Base-by-base conservation (phyloP, 768 basidiomycete genomes). In the Pluteus cervinus region DNA sequence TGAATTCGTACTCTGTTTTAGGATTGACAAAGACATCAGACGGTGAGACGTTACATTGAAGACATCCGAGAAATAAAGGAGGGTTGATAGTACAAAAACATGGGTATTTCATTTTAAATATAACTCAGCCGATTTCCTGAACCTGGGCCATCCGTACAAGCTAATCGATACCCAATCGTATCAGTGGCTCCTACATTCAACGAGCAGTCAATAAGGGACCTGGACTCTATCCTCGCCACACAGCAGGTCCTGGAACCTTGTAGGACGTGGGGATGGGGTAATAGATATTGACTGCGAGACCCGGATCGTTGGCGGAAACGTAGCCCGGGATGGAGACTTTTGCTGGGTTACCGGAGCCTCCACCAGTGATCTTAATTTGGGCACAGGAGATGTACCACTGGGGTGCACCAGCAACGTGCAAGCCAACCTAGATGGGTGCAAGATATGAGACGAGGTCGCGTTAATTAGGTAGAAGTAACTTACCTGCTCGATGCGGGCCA, bases 241-340 rank as follows among this genome's bases (percentile, higher is more conserved):
- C 52, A 14, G 43, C 21, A 2, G 54, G 54, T 36, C 56, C 56
- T 16, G 54, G 53, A 36, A 59, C 57, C 5, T 41, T 58, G 53
- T 61, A 66, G 9, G 56, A 45, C 21, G 56, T 63, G 14, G 26
- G 26, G 15, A 59, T 50, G 12, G 63, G 60, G 42, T 55, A 47
- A 48, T 69, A 70, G 39, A 69, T 65, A 52, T 71, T 61, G 44
- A 68, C 57, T 15, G 58, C 60, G 41, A 71, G 47, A 31, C 62
- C 61, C 28, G 66, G 62, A 42, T 69, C 68, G 37, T 46, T 40
- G 17, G 63, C 47, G 8, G 62, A 52, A 41, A 69, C 66, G 37
- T 69, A 66, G 40, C 71, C 70, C n/a, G 71, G 72, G 45, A 73
- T 70, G 26, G 66, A 55, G 31, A 73, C 71, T 38, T 67, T 73